Base-by-base conservation (phyloP, 805 yeast species). In the Yarrowia keelungensis region DNA sequence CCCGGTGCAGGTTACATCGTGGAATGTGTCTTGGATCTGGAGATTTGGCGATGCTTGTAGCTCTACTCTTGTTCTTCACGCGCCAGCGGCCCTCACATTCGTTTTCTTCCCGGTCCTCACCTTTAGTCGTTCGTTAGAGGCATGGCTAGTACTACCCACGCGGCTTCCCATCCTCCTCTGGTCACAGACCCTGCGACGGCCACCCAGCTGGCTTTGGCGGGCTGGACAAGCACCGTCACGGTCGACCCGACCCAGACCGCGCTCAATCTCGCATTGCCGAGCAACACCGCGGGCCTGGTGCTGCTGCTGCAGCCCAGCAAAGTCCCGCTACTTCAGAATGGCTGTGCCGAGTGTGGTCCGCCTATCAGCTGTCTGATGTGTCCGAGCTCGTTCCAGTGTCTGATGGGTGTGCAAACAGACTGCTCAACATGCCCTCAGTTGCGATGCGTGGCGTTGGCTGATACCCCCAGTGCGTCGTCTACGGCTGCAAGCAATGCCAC, bases 1-100 rank as follows among this genome's bases (percentile, higher is more conserved):
- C 39, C 61, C 61, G 61, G 61, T 54, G 61, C 61, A 54, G 45
- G 61, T 39, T 19, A 39, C 61, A 54, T 38, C 36, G 8, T 7
- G 61, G 61, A 54, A 54, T 54, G 61, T 54, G 61, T 54, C 61
- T 54, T 54, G 46, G 46, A 51, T 51, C 58, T 51, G 42, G 42
- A 16, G 26, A 3, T 5, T 7, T 12, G n/a, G 58, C 42, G 43
- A 38, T 51, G 58, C 26, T 26, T n/a, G 11, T 19, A 35, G 43
- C 59, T 16, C 35, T 45, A 19, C 14, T 15, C n/a, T 51, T 35
- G 36, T 54, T 39, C 14, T 9, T 26, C 45, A 53, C 61, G 45
- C 59, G 51, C 22, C 36, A 19, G 8, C 32, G 9, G 50, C n/a
- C 32, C 32, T 26, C 32, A 26, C 32, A 26, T 26, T 26, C 32